Percentiles rank a stretch among this genome's conserved stretches.
Conservation (phyloP, 2,329 filamentous ascomycete genomes). For the Aspergillus udagawae region DNA sequence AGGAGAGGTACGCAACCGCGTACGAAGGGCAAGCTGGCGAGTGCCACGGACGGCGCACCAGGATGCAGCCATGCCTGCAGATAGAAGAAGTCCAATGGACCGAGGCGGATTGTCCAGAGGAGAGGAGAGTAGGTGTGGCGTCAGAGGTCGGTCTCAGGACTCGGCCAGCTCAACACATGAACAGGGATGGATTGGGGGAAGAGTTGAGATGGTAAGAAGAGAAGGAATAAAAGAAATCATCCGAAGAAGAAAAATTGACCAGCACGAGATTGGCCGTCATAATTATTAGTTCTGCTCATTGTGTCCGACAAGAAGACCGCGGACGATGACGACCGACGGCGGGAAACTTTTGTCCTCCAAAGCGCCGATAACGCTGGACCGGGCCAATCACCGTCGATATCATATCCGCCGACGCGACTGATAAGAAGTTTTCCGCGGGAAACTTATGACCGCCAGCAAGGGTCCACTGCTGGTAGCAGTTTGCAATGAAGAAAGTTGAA, state of each 20-base stretch:
- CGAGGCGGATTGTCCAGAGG: not conserved
- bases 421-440: not conserved
- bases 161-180: not conserved
- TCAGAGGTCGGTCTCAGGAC: not conserved
- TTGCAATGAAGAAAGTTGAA: no score
- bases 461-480: not conserved
- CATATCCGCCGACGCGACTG: not conserved
- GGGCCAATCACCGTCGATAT: slow-evolving; percentile 5
- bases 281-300: not conserved
- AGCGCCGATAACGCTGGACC: slow-evolving; percentile 10
- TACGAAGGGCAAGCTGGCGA: slow-evolving; percentile 33
- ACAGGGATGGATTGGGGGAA: not conserved
- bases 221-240: slow-evolving; percentile 3
- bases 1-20: slow-evolving; percentile 22
- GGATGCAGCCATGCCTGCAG: slow-evolving; percentile 28
- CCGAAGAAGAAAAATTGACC: slow-evolving; percentile 2
- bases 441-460: not conserved
- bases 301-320: slow-evolving; percentile 13
- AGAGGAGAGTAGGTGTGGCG: not conserved
- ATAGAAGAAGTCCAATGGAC: not conserved
- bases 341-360: slow-evolving; percentile 12
- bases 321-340: slow-evolving; percentile 10
- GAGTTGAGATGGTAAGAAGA: not conserved
- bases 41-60: slow-evolving; percentile 32
- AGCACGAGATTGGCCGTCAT: slow-evolving; percentile 1